Percentiles rank a stretch among this genome's conserved stretches.
Evolutionary conservation across 257 asterid species (phyloP).

Genomic region (Agastache rugosa): DNA sequence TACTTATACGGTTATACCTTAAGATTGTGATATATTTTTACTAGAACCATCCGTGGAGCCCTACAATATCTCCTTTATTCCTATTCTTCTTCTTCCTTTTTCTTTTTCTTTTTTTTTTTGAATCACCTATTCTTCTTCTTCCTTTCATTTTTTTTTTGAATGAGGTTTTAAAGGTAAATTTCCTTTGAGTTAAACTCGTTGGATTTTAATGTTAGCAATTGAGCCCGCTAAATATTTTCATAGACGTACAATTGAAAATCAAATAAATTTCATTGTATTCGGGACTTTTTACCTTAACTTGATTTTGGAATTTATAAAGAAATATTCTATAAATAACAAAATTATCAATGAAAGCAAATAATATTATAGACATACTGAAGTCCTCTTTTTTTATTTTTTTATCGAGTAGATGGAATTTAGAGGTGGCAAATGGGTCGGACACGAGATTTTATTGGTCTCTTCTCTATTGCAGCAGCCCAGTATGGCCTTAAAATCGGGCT

Average conservation of each 20-base stretch:
- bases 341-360: neutral
- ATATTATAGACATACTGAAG: neutral
- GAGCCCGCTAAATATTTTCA: neutral
- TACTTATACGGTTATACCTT: neutral
- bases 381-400: no score
- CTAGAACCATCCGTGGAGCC: constrained; percentile 9
- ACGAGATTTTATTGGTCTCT: no score
- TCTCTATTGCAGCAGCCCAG: no score
- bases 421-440: neutral
- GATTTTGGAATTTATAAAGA: neutral
- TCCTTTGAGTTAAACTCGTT: neutral
- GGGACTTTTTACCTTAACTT: neutral
- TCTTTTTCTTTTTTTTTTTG: neutral
- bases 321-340: neutral
- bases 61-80: neutral
- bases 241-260: neutral
- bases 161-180: neutral
- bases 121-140: neutral
- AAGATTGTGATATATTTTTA: neutral
- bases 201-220: neutral
- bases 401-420: neutral
- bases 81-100: neutral
- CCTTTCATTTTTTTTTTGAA: neutral
- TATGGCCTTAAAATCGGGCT: no score
- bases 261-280: neutral